Percentiles rank a stretch among this genome's conserved stretches.
phyloP scores from a whole-genome alignment of 495 filamentous ascomycete genomes.

The Cairneyella variabilis region DNA sequence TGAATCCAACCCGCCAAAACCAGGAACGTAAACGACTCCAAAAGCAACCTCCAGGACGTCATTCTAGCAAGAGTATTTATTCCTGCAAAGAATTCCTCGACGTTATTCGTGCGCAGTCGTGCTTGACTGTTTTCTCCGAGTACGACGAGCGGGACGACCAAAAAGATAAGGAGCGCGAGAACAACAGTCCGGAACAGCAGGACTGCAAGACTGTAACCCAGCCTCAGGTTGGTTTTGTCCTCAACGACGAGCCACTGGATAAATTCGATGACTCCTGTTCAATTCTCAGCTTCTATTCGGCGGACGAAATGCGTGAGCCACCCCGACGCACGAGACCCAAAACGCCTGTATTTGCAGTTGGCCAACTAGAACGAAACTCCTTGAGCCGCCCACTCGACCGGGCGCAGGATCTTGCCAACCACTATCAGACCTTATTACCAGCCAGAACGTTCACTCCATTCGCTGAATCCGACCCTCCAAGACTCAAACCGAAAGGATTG shows the following conservation, averaged over 20 bases:
- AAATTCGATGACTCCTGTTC: not conserved
- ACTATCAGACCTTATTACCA: constrained; percentile 18
- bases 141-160: not conserved
- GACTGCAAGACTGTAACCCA: not conserved
- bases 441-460: constrained; percentile 16
- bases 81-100: not conserved
- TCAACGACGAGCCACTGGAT: not conserved
- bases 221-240: not conserved
- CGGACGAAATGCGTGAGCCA: not conserved
- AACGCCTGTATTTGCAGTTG: constrained; percentile 20
- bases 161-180: not conserved
- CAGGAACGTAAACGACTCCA: not conserved
- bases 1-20: not conserved
- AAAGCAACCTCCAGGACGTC: not conserved
- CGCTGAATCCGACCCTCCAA: not conserved
- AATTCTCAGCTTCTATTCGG: not conserved
- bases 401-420: constrained; percentile 13
- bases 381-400: not conserved
- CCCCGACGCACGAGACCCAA: constrained; percentile 18
- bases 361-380: constrained; percentile 16
- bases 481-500: constrained; percentile 2
- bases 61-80: not conserved
- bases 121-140: not conserved
- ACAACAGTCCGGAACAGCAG: not conserved
- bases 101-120: not conserved